Conservation (phyloP, 2,329 filamentous ascomycete species). For the Cladosporium oxysporum region DNA sequence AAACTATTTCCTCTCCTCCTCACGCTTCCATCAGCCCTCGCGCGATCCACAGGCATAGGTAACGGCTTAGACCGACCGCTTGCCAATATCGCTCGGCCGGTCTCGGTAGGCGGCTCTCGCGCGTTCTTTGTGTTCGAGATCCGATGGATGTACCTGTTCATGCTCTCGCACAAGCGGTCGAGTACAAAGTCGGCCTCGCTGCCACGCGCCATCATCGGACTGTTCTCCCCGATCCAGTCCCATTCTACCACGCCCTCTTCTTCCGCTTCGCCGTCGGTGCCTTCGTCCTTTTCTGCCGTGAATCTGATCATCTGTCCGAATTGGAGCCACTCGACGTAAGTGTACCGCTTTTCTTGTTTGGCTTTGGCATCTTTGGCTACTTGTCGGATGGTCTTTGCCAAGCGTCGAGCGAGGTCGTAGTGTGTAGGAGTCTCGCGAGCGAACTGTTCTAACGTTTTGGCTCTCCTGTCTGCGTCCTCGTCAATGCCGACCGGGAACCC, state of each 20-base stretch:
- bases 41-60: slow-evolving; percentile 5
- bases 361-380: slow-evolving; percentile 65
- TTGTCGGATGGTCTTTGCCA: slow-evolving; percentile 70
- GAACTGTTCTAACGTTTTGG: slow-evolving; percentile 46
- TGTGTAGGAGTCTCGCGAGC: slow-evolving; percentile 52
- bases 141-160: slow-evolving; percentile 50
- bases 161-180: slow-evolving; percentile 64
- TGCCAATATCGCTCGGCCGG: slow-evolving; percentile 8
- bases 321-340: slow-evolving; percentile 84
- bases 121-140: background rate
- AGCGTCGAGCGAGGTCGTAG: slow-evolving; percentile 59
- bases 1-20: background rate
- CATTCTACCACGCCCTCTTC: slow-evolving; percentile 63
- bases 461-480: slow-evolving; percentile 29
- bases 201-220: slow-evolving; percentile 64
- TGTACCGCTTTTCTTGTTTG: slow-evolving; percentile 64
- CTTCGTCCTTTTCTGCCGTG: slow-evolving; percentile 34
- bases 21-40: slow-evolving; percentile 6
- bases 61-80: slow-evolving; percentile 10
- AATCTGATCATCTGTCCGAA: slow-evolving; percentile 74
- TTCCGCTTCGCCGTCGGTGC: slow-evolving; percentile 37
- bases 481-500: slow-evolving; percentile 49
- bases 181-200: slow-evolving; percentile 69
- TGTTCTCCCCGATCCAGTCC: slow-evolving; percentile 72
- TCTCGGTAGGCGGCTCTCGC: background rate